Evolutionary conservation across 2,329 filamentous ascomycete species (phyloP).

Genomic region (Ceratocystis huliohia): DNA sequence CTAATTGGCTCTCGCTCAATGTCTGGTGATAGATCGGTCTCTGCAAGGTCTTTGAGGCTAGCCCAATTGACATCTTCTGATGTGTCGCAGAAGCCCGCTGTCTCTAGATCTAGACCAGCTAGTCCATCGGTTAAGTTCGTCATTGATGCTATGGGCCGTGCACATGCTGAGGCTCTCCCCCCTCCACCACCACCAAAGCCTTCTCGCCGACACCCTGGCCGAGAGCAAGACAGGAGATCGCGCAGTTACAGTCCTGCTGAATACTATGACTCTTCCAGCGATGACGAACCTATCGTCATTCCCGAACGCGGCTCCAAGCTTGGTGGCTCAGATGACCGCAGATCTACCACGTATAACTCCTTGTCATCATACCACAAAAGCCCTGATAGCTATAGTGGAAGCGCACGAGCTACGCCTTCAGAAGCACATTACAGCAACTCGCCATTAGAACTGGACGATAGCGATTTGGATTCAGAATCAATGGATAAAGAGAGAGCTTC

Average conservation of each 20-base stretch:
- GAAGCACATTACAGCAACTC: conserved; percentile 27
- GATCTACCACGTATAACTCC: not conserved
- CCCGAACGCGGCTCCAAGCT: conserved; percentile 46
- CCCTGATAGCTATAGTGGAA: conserved; percentile 28
- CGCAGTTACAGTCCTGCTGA: conserved; percentile 25
- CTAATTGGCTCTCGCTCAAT: conserved; percentile 27
- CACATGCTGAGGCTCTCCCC: conserved; percentile 37
- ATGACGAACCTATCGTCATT: conserved; percentile 53
- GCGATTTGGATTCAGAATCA: conserved; percentile 47
- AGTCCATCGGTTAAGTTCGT: conserved; percentile 49
- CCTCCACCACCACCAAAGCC: not conserved
- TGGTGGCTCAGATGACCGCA: conserved; percentile 40
- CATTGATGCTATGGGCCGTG: conserved; percentile 49
- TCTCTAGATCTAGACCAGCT: conserved; percentile 37
- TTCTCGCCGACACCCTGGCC: conserved; percentile 7
- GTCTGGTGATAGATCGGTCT: conserved; percentile 37
- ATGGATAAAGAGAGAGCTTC: conserved; percentile 29
- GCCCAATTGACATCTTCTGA: conserved; percentile 37
- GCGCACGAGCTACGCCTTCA: conserved; percentile 30
- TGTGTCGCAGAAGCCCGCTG: conserved; percentile 41
- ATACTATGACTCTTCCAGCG: conserved; percentile 44
- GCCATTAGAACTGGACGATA: conserved; percentile 34
- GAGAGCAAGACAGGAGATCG: conserved; percentile 19
- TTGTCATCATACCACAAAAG: not conserved
- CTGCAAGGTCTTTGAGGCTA: conserved; percentile 38